Evolutionary conservation across 2,329 filamentous ascomycete genomes (phyloP).

Genomic region (Penicillium paneum): DNA sequence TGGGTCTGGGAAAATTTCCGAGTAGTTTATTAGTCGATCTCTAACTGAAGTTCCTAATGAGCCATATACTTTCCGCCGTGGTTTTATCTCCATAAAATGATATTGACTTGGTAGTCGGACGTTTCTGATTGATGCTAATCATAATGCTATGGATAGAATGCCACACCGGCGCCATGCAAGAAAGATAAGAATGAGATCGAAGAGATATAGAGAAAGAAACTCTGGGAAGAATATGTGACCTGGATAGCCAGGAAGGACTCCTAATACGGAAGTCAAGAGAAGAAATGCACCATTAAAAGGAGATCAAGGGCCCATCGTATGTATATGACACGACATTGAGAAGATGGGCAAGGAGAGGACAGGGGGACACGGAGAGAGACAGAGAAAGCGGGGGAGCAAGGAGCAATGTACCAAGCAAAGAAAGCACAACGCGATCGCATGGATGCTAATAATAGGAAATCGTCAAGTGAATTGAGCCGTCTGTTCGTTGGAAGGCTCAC

Average conservation of each 20-base stretch:
- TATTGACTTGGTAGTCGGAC: not conserved
- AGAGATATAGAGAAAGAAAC: not conserved
- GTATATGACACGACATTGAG: not conserved
- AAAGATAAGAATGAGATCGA: not conserved
- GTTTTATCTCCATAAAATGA: not conserved
- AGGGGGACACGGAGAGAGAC: not conserved
- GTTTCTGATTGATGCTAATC: slow-evolving; percentile 1
- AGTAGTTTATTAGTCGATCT: too few relatives aligned
- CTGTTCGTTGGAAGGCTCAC: not conserved
- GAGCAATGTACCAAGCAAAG: not conserved
- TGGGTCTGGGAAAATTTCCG: too few relatives aligned
- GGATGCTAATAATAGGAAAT: slow-evolving; percentile 3
- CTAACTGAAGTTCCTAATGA: too few relatives aligned
- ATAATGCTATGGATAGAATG: slow-evolving; percentile 1
- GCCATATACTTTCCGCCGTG: too few relatives aligned
- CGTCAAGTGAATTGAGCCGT: slow-evolving; percentile 1
- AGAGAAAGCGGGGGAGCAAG: not conserved
- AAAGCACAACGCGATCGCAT: not conserved
- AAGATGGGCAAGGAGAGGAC: not conserved
- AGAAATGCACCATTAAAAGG: not conserved
- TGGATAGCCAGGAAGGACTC: not conserved
- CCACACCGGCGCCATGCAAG: slow-evolving; percentile 4
- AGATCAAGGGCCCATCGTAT: not conserved
- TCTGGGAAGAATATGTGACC: not conserved
- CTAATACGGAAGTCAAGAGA: not conserved